A percentile compares a stretch with the other conserved stretches of the same genome.
Conservation (phyloP, 2,329 filamentous ascomycete species). For the Aspergillus ibericus region DNA sequence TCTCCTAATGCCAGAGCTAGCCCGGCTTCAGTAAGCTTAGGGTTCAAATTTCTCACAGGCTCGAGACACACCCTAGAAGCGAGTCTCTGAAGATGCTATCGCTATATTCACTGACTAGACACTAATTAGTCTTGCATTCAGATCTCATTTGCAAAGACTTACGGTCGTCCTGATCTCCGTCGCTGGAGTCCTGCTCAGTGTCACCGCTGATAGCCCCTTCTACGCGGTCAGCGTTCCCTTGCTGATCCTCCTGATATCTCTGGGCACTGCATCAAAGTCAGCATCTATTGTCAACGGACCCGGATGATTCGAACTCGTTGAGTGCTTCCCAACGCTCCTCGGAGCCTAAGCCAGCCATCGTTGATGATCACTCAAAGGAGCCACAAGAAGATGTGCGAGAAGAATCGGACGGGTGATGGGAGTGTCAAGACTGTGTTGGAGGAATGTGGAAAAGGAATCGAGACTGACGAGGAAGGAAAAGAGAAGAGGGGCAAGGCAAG, state of each 20-base stretch:
- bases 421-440: neutral
- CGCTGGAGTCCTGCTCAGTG: no score
- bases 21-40: no score
- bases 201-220: neutral
- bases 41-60: no score
- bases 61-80: no score
- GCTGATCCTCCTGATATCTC: neutral
- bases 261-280: neutral
- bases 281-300: neutral
- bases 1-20: no score
- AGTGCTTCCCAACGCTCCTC: neutral
- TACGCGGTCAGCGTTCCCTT: neutral
- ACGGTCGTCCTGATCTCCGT: neutral
- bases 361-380: neutral
- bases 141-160: neutral
- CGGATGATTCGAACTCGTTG: neutral
- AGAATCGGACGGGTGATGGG: neutral
- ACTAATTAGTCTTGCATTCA: neutral
- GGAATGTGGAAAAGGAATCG: no score
- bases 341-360: slow-evolving; percentile 1
- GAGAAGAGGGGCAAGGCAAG: neutral
- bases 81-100: no score
- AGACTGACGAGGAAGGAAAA: neutral
- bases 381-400: neutral
- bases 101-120: neutral